phyloP scores from a whole-genome alignment of 306 rosid genomes.

The Fagus sylvatica region DNA sequence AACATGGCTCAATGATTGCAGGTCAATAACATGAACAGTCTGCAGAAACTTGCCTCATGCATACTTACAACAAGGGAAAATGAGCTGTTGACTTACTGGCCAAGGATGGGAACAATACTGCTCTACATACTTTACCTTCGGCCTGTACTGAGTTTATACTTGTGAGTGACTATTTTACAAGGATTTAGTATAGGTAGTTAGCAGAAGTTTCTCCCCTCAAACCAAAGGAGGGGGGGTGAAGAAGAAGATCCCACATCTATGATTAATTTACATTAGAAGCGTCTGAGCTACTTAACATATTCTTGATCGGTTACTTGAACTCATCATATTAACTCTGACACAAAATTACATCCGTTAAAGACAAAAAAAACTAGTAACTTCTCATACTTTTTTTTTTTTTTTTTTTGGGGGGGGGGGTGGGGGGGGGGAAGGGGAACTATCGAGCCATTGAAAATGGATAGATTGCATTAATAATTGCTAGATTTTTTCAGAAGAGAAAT shows the following conservation, averaged over 20 bases:
- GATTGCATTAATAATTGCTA: slow-evolving; percentile 1
- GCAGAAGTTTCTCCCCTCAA: background rate
- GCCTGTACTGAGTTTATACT: background rate
- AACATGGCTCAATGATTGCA: background rate
- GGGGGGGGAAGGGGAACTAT: no score
- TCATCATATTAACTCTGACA: background rate
- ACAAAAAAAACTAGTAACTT: background rate
- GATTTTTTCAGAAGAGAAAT: slow-evolving; percentile 7
- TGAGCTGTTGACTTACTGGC: background rate
- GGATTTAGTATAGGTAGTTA: background rate
- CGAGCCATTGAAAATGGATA: background rate
- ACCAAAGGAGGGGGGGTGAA: background rate
- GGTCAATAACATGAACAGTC: background rate
- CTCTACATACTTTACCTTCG: background rate
- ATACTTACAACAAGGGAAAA: background rate
- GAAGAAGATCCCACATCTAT: background rate
- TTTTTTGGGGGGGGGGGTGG: background rate
- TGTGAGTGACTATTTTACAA: background rate
- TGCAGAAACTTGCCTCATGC: background rate
- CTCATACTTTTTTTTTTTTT: background rate
- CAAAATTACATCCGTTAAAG: background rate
- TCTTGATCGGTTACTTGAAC: background rate
- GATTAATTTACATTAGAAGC: background rate
- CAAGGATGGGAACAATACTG: background rate
- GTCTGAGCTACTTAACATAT: background rate